Base-by-base conservation (phyloP, 2,329 filamentous ascomycete genomes). In the Corinectria fuckeliana region DNA sequence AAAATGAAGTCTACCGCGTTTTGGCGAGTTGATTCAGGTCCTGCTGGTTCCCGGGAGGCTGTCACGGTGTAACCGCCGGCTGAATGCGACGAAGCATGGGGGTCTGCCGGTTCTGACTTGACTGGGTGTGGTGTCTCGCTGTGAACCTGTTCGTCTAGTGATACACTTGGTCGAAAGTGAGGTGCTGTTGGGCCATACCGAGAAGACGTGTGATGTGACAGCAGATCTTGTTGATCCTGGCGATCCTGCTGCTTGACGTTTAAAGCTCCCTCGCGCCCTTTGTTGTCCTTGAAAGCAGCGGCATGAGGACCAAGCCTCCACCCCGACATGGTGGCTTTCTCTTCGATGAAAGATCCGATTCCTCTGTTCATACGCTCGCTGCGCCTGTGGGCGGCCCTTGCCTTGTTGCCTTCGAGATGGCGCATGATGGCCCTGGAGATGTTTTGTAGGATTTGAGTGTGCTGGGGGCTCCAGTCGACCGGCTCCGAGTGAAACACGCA, bases 361-460 rank as follows among this genome's bases (percentile, higher is more conserved):
- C 77, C 78, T 26, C 76, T 62, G 16, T 74, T 72, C 76, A 80
- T 78, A 5, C 76, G 71, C 39, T 75, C 74, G 14, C 70, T 72
- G 8, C 75, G 70, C 16, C 71, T 58, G 32, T 76, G 71, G 6
- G 65, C 63, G 1, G 7, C 69, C 62, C 5, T 68, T 62, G 2
- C 69, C 65, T 6, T 72, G 63, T 28, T 68, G 72, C 1, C 68
- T 16, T 77, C 73, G 3, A 80, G 63, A 38, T 80, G 74, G 2
- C 71, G 61, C 71, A 79, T 77, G 9, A 80, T 72, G 16, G 69
- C 70, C 0, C 63, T 62, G 1, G 76, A 75, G 1, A 73, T 66
- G 4, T 65, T 59, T 18, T 69, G 65, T 28, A 77, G 36, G 10
- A 63, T 64, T 1, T 66, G 60, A 1, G 75, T 69, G 11, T 72